Base-by-base conservation (phyloP, 2,329 filamentous ascomycete species). In the Cytospora mali region DNA sequence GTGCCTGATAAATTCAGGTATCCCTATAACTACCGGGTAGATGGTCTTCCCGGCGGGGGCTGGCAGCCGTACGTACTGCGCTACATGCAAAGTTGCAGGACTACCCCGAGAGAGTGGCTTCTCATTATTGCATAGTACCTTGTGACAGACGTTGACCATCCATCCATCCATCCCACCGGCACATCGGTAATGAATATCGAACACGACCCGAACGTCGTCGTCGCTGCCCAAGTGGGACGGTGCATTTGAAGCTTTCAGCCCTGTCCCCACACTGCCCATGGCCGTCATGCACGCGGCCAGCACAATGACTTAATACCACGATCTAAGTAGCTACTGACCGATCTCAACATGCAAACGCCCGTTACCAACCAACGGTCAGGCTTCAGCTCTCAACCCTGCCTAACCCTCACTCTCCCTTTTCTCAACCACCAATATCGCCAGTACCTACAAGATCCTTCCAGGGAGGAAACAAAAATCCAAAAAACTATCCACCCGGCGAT, bases 191-290 rank as follows among this genome's bases (percentile, higher is more conserved):
- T n/a, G 23, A 33, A 46, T 16, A 46, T 11, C n/a, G 16, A 23
- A 46, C 18, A 11, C n/a, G 4, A 5, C n/a, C 42, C 16, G 16
- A 23, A 9, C n/a, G 16, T 46, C 39, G 39, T 23, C 42, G 42
- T 46, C 42, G 42, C 42, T 46, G 42, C 42, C 42, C 42, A 46
- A 46, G 42, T 23, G 42, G 42, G 42, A 46, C 42, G 42, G n/a
- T n/a, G n/a, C n/a, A n/a, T n/a, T n/a, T n/a, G 10, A 46, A 23
- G n/a, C 42, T 39, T 39, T 46, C 42, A 46, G 42, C 42, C n/a
- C 21, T 46, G 42, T 46, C 42, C 9, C 42, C 42, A 46, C 42
- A 46, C 42, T 23, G 42, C 42, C 21, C 42, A 23, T n/a, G n/a
- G 42, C n/a, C 11, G 16, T 23, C 42, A 13, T 46, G n/a, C 42